These are phyloP conservation scores for Hypoxylon sp. DNA, from an alignment of 2,329 filamentous ascomycete genomes.

Conservation along the genomic window DNA sequence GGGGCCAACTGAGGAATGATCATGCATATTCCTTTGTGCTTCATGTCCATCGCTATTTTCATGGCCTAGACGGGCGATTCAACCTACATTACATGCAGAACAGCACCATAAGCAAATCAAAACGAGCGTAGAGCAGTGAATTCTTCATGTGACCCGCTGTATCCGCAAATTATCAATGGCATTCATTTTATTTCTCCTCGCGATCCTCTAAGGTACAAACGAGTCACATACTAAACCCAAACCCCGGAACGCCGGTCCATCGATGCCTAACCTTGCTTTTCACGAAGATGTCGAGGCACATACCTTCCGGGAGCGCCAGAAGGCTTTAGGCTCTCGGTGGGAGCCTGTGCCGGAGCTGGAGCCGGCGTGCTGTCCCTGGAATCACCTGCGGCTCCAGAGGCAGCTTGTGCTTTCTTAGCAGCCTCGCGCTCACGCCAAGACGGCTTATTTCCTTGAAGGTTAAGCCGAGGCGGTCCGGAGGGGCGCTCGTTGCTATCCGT, in stretches of 20 bases:
- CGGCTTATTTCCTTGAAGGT: slow-evolving; percentile 73
- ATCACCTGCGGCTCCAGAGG: slow-evolving; percentile 48
- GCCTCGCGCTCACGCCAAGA: slow-evolving; percentile 83
- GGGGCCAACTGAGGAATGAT: background rate
- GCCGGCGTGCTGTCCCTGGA: slow-evolving; percentile 36
- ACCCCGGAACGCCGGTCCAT: slow-evolving; percentile 52
- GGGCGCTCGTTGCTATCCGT: slow-evolving; percentile 50
- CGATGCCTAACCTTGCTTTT: slow-evolving; percentile 55
- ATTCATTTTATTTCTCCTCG: slow-evolving; percentile 44
- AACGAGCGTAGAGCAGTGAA: background rate
- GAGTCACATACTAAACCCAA: slow-evolving; percentile 50
- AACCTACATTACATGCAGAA: background rate
- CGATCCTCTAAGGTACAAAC: slow-evolving; percentile 50
- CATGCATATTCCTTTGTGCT: background rate
- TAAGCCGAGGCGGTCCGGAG: slow-evolving; percentile 69
- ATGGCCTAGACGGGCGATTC: background rate
- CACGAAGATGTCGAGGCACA: slow-evolving; percentile 66
- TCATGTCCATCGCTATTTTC: background rate
- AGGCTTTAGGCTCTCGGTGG: slow-evolving; percentile 65
- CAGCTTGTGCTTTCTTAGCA: slow-evolving; percentile 58
- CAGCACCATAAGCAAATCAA: slow-evolving; percentile 3
- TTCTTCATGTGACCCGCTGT: slow-evolving; percentile 20
- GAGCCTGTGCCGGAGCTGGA: slow-evolving; percentile 37
- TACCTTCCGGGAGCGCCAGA: slow-evolving; percentile 71
- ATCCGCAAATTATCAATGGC: slow-evolving; percentile 34